Evolutionary conservation across 176 grass and related monocot species (phyloP), one percentile per base, ranked within the genome.

Genomic region (Guadua angustifolia): DNA sequence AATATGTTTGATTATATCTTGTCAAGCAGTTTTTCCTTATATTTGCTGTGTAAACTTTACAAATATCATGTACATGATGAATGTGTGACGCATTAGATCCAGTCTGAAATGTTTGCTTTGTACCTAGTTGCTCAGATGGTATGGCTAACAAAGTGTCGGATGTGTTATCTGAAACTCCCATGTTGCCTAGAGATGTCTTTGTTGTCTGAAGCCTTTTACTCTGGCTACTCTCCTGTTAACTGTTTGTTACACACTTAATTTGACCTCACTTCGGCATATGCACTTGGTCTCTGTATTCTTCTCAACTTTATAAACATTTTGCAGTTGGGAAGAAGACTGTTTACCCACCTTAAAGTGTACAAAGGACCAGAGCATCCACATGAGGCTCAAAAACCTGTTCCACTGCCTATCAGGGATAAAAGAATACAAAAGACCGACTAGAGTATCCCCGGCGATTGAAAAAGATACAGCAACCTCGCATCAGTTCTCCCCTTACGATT

Each of bases 321-420:
- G 84, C 82, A 99, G 97, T 88, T 99, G 57, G 97, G 97, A 78
- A 95, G 97, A 89, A 55, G 77, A 49, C 81, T 99, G 45, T 99
- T 99, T 85, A 99, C 97, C 70, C 97, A 95, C 86, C 93, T 99
- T 50, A 95, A 99, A 86, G 97, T 99, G 22, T 99, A 95, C 80
- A 87, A 94, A 88, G 97, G 97, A 55, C n/a, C 91, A 74, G 97
- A 96, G 17, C 97, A 99, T 73, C 93, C 91, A 0, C 97, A 99
- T 36, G 84, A 89, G 14, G 97, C 97, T 73, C 93, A 99, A 76
- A 81, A 92, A 74, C 93, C 91, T 35, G 79, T 99, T 68, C 91
- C 89, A 25, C 87, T 99, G 71, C 93, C 97, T 50, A 95, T 96
- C 40, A 84, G 83, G 45, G 97, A 99, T 82, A 99, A 94, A 81